These are phyloP conservation scores for Endotrypanum monterogeii DNA, from an alignment of 208 protist genomes.

Conservation along the genomic window DNA sequence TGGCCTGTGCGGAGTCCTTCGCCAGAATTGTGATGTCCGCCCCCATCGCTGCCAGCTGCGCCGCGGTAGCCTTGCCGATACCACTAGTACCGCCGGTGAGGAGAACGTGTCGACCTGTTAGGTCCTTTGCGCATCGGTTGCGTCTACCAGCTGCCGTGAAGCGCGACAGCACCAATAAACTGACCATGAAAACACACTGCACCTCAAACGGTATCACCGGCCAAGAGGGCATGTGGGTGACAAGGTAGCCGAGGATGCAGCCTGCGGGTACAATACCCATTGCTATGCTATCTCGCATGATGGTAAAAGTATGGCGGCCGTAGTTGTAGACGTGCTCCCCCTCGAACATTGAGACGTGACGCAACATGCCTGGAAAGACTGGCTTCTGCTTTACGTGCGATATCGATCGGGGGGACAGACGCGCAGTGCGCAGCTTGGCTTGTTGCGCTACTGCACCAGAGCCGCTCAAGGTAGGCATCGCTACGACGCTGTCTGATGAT, in stretches of 20 bases:
- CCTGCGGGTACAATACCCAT: slow-evolving; percentile 58
- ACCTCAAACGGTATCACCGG: slow-evolving; percentile 39
- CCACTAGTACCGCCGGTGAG: slow-evolving; percentile 80
- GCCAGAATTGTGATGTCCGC: slow-evolving; percentile 66
- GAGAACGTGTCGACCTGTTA: slow-evolving; percentile 58
- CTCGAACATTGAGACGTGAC: slow-evolving; percentile 60
- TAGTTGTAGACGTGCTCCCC: slow-evolving; percentile 82
- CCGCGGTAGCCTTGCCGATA: slow-evolving; percentile 69
- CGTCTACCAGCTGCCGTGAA: slow-evolving; percentile 43
- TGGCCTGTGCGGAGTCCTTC: slow-evolving; percentile 42
- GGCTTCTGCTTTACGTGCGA: slow-evolving; percentile 68
- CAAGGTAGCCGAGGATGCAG: slow-evolving; percentile 50
- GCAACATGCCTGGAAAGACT: slow-evolving; percentile 63
- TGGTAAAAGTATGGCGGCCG: slow-evolving; percentile 65
- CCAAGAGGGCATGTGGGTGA: slow-evolving; percentile 33
- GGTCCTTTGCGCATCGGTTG: slow-evolving; percentile 43
- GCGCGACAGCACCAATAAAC: slow-evolving; percentile 39
- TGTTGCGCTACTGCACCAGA: neutral
- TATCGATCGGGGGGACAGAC: slow-evolving; percentile 28
- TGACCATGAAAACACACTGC: slow-evolving; percentile 46
- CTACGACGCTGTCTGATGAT: neutral
- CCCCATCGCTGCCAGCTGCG: slow-evolving; percentile 67
- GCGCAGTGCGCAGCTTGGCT: slow-evolving; percentile 19
- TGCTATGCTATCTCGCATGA: slow-evolving; percentile 55
- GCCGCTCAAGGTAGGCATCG: neutral